Evolutionary conservation across 2,329 filamentous ascomycete genomes (phyloP), one percentile per base, ranked within the genome.

Genomic region (Alternaria arbusti): DNA sequence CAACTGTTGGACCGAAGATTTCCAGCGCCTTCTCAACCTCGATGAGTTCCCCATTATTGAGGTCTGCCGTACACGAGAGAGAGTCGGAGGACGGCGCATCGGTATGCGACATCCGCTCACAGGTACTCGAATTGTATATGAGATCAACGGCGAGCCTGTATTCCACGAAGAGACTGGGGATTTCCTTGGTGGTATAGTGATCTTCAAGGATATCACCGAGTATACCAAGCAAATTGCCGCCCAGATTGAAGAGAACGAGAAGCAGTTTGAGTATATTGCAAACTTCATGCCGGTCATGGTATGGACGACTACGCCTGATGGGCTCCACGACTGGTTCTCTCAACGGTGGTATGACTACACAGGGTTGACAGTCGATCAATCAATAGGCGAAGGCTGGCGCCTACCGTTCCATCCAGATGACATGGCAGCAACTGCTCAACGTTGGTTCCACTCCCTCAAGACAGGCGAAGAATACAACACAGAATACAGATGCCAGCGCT

Each of bases 261-360:
- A 89, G 70, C 87, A 91, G 52, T 94, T 95, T 77, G 88, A 89
- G 72, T 83, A 90, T 7, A 93, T 94, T 52, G 92, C 90, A 67
- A 91, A 94, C 67, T 90, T 83, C 68, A 81, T 84, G 57, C 82
- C 82, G 1, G 77, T 81, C 47, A 81, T 86, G 79, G 89, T 94
- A 6, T 95, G 91, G 91, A 93, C 90, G 0, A 87, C 91, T 0
- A 88, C 81, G 0, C 85, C 90, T 0, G 86, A 90, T 15, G 91
- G 92, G 0, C 70, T 82, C 25, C 85, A 88, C 68, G 91, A 94
- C 70, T 94, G 92, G 79, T 94, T 90, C 78, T 92, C 91, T 62
- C 86, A 88, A 50, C 83, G 89, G n/a, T 95, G 91, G 90, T 92
- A 92, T 72, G 86, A 88, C n/a, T 94, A 92, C 70, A 94, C 92